phyloP scores from a whole-genome alignment of 2,329 filamentous ascomycete genomes.

The Nemania abortiva region DNA sequence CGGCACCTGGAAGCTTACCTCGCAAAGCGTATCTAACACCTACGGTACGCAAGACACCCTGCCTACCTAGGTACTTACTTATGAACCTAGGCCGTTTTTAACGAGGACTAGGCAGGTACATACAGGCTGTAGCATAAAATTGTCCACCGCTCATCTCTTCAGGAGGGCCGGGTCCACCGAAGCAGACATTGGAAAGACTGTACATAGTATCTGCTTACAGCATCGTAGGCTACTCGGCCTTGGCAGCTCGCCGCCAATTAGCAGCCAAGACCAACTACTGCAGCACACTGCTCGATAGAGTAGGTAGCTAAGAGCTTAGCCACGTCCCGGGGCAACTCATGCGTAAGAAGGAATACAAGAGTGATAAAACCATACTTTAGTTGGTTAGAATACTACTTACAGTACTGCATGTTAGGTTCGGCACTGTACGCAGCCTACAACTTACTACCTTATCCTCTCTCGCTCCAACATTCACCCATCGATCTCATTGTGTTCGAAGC shows the following conservation, averaged over 20 bases:
- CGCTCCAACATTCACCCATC: background rate
- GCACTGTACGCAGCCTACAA: background rate
- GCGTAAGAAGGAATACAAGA: background rate
- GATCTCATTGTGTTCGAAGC: background rate
- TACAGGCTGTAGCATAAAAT: background rate
- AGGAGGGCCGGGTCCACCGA: slow-evolving; percentile 29
- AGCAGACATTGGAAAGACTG: slow-evolving; percentile 8
- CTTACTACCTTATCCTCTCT: background rate
- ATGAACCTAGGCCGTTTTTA: no score
- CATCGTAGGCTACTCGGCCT: background rate
- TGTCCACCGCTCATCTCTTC: slow-evolving; percentile 30
- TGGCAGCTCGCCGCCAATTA: slow-evolving; percentile 12
- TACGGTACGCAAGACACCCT: no score
- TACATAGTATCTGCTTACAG: slow-evolving; percentile 1
- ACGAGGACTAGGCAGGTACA: no score
- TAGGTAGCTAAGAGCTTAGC: slow-evolving; percentile 6
- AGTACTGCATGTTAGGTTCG: background rate
- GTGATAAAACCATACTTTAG: background rate
- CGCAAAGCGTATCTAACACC: no score
- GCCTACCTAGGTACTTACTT: no score
- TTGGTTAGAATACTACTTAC: background rate
- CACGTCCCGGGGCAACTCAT: background rate
- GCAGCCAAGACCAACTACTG: background rate
- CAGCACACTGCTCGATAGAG: background rate
- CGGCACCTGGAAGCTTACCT: no score